phyloP scores from a whole-genome alignment of 129 eudicot species.

The Saussurea involucrata region DNA sequence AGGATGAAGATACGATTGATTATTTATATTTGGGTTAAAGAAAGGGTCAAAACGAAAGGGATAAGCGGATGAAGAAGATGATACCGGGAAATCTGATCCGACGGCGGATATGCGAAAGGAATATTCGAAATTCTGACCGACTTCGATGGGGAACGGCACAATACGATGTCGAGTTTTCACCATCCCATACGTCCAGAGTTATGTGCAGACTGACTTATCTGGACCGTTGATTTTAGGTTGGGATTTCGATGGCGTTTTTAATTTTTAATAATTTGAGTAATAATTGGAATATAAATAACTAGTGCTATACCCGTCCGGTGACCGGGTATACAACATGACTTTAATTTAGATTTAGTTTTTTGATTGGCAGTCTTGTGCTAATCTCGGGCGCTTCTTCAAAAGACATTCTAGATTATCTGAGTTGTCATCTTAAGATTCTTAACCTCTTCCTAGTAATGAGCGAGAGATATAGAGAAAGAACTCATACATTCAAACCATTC shows the following conservation, averaged over 20 bases:
- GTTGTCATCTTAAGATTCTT: no score
- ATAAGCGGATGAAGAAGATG: not conserved
- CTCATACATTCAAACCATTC: no score
- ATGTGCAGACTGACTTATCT: conserved; percentile 11
- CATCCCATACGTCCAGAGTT: not conserved
- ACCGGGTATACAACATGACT: no score
- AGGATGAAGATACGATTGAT: not conserved
- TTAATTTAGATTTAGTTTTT: no score
- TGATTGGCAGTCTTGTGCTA: no score
- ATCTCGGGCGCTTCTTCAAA: no score
- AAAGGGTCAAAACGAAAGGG: not conserved
- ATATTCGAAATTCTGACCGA: conserved; percentile 20
- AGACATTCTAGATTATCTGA: no score
- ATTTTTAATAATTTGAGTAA: not conserved
- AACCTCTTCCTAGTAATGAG: no score
- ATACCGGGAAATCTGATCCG: conserved; percentile 21
- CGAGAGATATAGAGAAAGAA: no score
- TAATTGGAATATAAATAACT: not conserved
- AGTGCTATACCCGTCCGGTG: no score
- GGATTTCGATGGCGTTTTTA: not conserved
- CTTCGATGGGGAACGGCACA: not conserved
- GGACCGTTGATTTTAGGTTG: conserved; percentile 16
- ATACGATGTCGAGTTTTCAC: conserved; percentile 19
- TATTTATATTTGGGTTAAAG: not conserved
- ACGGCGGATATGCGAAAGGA: conserved; percentile 37